phyloP scores from a whole-genome alignment of 495 filamentous ascomycete species.

The Penicillium goetzii region DNA sequence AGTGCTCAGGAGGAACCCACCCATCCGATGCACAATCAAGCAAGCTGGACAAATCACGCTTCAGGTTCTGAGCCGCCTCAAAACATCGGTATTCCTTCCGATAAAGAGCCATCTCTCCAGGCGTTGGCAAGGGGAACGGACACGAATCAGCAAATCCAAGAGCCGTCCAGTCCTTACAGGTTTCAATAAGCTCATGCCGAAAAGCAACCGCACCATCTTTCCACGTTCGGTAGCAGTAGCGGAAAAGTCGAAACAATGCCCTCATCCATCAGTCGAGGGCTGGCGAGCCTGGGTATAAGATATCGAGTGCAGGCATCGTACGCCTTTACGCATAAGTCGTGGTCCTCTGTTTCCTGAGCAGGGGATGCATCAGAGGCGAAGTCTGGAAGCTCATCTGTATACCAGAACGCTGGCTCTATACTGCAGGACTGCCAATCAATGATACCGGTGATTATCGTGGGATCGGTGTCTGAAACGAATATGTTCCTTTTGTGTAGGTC shows the following conservation, averaged over 20 bases:
- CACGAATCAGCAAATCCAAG: slow-evolving; percentile 35
- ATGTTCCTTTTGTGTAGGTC: slow-evolving; percentile 50
- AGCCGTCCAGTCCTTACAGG: slow-evolving; percentile 37
- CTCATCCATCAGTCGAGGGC: slow-evolving; percentile 42
- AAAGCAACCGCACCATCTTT: slow-evolving; percentile 47
- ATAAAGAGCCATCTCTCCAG: too few relatives aligned
- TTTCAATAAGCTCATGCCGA: slow-evolving; percentile 47
- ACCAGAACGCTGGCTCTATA: slow-evolving; percentile 46
- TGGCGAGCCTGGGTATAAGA: slow-evolving; percentile 37
- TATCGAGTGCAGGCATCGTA: slow-evolving; percentile 41
- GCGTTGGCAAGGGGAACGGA: too few relatives aligned
- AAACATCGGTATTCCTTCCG: too few relatives aligned
- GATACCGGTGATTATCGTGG: slow-evolving; percentile 41
- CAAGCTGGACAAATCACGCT: too few relatives aligned
- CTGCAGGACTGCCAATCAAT: slow-evolving; percentile 48
- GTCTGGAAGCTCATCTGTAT: slow-evolving; percentile 36
- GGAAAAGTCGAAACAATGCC: slow-evolving; percentile 47
- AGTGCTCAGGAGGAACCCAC: too few relatives aligned
- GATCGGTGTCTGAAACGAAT: slow-evolving; percentile 48
- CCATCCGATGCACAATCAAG: too few relatives aligned
- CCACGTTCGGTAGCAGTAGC: slow-evolving; percentile 49
- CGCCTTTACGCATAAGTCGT: slow-evolving; percentile 33
- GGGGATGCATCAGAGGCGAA: slow-evolving; percentile 46
- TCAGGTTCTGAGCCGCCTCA: too few relatives aligned
- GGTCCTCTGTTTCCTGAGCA: background rate